Percentiles rank a stretch among this genome's conserved stretches.
phyloP scores from a whole-genome alignment of 768 basidiomycete species.

The Pleurotus giganteus region DNA sequence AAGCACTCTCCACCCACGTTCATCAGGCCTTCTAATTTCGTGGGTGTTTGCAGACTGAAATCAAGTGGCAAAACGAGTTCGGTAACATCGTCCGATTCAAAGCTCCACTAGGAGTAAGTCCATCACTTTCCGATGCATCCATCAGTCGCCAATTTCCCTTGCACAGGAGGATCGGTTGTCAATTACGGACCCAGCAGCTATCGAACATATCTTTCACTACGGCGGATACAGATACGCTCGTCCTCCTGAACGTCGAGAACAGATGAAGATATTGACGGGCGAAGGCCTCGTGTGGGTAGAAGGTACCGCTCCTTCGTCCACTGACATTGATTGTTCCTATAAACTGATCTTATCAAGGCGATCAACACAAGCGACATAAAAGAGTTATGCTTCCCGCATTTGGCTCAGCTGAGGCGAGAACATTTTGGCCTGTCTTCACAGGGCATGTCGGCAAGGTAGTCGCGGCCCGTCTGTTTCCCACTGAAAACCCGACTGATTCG shows the following conservation, averaged over 20 bases:
- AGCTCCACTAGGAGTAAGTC: conserved; percentile 46
- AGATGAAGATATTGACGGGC: background rate
- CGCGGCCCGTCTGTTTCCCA: conserved; percentile 16
- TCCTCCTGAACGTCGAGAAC: background rate
- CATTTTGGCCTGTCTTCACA: conserved; percentile 49
- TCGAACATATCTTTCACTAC: background rate
- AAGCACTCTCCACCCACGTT: background rate
- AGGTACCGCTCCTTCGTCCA: conserved; percentile 10
- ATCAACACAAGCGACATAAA: conserved; percentile 52
- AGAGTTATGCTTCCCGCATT: conserved; percentile 58
- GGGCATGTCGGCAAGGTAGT: conserved; percentile 42
- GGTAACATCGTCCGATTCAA: conserved; percentile 51
- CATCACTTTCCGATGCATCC: background rate
- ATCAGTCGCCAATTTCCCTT: too few species aligned
- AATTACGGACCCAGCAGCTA: background rate
- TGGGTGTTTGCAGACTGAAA: conserved; percentile 33
- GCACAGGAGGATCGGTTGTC: background rate
- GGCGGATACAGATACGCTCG: background rate
- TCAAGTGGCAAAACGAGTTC: conserved; percentile 48
- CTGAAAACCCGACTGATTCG: conserved; percentile 13
- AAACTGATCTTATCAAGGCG: conserved; percentile 21
- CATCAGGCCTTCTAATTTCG: background rate
- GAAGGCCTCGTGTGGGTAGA: background rate
- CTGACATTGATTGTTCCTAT: conserved; percentile 11
- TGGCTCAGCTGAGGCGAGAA: conserved; percentile 46